These are phyloP conservation scores for Pichia sp. DNA, from an alignment of 1,139 yeast genomes.

Conservation along the genomic window DNA sequence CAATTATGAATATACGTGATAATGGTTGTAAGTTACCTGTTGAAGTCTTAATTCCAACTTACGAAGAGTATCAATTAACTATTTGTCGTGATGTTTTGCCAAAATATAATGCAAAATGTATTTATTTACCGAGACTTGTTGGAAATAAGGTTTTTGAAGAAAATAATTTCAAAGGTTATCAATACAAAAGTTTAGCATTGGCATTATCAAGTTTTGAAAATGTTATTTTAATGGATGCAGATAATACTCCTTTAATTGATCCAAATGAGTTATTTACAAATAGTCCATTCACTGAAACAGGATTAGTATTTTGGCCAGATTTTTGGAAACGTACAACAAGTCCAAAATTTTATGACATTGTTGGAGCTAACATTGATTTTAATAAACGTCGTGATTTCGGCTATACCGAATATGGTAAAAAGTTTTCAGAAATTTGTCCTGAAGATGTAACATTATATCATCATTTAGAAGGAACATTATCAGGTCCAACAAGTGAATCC, in stretches of 20 bases:
- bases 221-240: conserved; percentile 71
- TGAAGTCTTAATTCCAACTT: conserved; percentile 67
- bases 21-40: conserved; percentile 64
- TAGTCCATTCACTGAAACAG: conserved; percentile 31
- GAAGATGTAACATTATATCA: conserved; percentile 51
- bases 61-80: conserved; percentile 63
- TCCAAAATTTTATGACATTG: conserved; percentile 55
- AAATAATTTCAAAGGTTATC: conserved; percentile 64
- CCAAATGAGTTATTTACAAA: conserved; percentile 45
- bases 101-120: conserved; percentile 61
- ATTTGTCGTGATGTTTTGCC: conserved; percentile 64
- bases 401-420: conserved; percentile 26
- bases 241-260: conserved; percentile 54
- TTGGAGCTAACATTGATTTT: conserved; percentile 36
- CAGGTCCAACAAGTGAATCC: conserved; percentile 76
- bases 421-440: conserved; percentile 37
- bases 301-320: conserved; percentile 46
- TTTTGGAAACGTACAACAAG: conserved; percentile 47
- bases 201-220: conserved; percentile 72
- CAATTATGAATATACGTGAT: conserved; percentile 58
- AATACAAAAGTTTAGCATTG: conserved; percentile 70
- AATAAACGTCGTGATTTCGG: conserved; percentile 29
- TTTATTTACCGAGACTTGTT: conserved; percentile 51
- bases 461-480: conserved; percentile 63
- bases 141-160: conserved; percentile 39